Conservation (phyloP, 164 flowering plant species). For the Chimonanthus praecox region DNA sequence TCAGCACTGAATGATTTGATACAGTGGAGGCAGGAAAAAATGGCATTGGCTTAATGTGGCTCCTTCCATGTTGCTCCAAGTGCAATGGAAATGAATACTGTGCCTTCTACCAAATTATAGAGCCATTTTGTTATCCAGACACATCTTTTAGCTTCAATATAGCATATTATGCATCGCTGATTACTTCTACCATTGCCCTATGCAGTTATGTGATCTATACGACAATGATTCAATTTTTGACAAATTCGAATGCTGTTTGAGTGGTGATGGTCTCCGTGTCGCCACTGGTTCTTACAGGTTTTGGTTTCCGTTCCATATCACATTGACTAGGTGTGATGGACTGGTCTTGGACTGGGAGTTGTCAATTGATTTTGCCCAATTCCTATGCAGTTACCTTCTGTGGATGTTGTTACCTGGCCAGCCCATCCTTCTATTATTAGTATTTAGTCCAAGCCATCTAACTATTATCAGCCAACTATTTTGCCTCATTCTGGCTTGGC, state of each 20-base stretch:
- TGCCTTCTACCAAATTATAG: not conserved
- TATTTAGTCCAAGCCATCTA: too few species aligned
- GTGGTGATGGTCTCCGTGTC: conserved; percentile 78
- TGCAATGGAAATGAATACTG: not conserved
- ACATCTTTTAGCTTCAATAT: not conserved
- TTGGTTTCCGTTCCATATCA: not conserved
- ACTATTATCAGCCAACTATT: too few species aligned
- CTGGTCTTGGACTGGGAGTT: not conserved
- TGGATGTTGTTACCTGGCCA: not conserved
- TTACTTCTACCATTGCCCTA: not conserved
- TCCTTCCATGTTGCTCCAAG: not conserved
- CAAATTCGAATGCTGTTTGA: conserved; percentile 85
- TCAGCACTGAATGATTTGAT: too few species aligned
- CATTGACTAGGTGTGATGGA: not conserved
- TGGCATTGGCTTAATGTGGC: not conserved
- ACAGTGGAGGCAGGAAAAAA: not conserved
- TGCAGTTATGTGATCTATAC: conserved; percentile 77
- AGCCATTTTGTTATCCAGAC: not conserved
- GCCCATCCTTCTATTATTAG: not conserved
- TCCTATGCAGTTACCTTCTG: not conserved
- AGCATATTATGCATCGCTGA: not conserved
- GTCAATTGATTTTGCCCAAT: not conserved
- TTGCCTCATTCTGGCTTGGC: too few species aligned
- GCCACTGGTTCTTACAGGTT: conserved; percentile 91
- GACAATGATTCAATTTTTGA: conserved; percentile 83